Evolutionary conservation across 1,284 basidiomycete genomes (phyloP), one percentile per base, ranked within the genome.

Genomic region (Trichosporon sp.): DNA sequence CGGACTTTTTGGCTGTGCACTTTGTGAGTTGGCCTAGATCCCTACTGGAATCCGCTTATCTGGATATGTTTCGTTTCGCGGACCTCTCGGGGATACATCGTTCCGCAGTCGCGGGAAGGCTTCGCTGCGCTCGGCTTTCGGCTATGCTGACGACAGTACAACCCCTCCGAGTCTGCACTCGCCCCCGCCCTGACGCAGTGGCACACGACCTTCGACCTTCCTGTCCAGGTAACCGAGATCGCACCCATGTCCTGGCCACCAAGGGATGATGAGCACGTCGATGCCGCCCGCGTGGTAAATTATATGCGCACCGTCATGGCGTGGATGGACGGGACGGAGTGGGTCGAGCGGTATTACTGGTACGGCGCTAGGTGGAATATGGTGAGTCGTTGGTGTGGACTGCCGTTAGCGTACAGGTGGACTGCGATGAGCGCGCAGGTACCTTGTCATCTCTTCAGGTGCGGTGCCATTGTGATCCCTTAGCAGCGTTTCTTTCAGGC

Each of bases 151-250:
- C 21, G 90, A 70, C 85, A 80, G 76, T 92, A 92, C 75, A 87
- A 84, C 60, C 84, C 82, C 16, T 70, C 82, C 11, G 71, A 84
- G 0, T 63, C 81, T 0, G 81, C 80, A 13, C 83, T 91, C 71
- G 83, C 86, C 56, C 59, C 67, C 3, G 87, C 86, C 72, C 74
- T 88, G 36, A 73, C 74, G 13, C 71, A 82, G 6, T 86, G 85
- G 76, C 79, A 89, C 73, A 71, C 77, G 31, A 80, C 81, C 0
- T 90, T 86, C 74, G 69, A 78, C 25, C 73, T 77, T 61, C 81
- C 81, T 14, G 82, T 92, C 61, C 84, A 82, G 83, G 77, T 89
- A 60, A 90, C 89, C 4, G 90, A 52, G 49, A 29, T 31, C 25
- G 49, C 49, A 27, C 49, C 49, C 14, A 52, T 52, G 49, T 52